Evolutionary conservation across 208 protist species (phyloP).

Genomic region (Leishmania lainsoni): DNA sequence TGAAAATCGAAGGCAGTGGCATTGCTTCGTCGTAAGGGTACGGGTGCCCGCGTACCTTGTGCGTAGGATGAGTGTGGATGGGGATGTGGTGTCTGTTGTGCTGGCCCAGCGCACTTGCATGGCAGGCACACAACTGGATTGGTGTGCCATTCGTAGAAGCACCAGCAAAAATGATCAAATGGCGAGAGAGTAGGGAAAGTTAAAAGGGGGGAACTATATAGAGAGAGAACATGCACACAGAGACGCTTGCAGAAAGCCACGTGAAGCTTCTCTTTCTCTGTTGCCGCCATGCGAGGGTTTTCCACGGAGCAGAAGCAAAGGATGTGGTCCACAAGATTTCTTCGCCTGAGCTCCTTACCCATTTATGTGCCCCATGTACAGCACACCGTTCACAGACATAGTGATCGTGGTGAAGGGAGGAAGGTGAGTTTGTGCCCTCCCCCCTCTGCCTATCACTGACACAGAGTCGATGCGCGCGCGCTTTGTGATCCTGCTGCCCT

Average conservation of each 20-base stretch:
- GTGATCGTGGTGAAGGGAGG: not conserved
- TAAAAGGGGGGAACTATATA: not conserved
- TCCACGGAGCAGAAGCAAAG: not conserved
- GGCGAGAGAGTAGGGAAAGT: not conserved
- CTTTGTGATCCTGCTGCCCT: not conserved
- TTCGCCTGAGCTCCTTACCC: not conserved
- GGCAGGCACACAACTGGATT: not conserved
- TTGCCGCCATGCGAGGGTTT: not conserved
- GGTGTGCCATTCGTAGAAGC: not conserved
- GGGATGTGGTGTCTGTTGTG: not conserved
- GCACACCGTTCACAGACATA: not conserved
- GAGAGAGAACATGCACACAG: not conserved
- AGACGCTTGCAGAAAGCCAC: not conserved
- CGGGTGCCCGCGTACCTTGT: not conserved
- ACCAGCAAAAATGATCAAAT: not conserved
- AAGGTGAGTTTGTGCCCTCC: not conserved
- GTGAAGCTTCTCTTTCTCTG: not conserved
- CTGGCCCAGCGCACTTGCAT: not conserved
- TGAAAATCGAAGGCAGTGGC: slow-evolving; percentile 47
- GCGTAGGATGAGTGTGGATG: not conserved
- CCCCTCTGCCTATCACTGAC: not conserved
- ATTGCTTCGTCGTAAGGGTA: not conserved
- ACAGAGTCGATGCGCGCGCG: not conserved
- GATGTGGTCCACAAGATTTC: not conserved
- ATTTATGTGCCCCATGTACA: no score